Evolutionary conservation across 306 rosid species (phyloP), one percentile per base, ranked within the genome.

Genomic region (Luffa aegyptiaca): DNA sequence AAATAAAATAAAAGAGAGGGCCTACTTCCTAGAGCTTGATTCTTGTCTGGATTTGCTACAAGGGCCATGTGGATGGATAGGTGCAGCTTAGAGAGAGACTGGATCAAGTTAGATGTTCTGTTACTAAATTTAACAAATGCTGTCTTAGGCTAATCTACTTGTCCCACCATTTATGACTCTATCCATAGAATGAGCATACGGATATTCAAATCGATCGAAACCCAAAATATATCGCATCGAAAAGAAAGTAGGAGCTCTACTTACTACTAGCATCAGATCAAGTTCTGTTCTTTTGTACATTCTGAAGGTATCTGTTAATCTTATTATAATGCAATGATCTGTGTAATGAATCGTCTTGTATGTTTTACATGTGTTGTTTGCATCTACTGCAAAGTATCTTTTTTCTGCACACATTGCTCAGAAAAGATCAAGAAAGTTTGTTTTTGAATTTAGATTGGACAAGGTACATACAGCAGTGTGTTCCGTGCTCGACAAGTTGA

Each of bases 381-480:
- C 21, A 14, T 65, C 6, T 14, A 17, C 36, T 44, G 36, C 26
- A 9, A 3, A 10, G 59, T 10, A 13, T n/a, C 52, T 57, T 56
- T 56, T n/a, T 36, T 31, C 55, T 46, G 5, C n/a, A 57, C 72
- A 10, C 58, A 66, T 42, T 17, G 35, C 75, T 16, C 12, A n/a
- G 44, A 46, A 20, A n/a, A 39, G 13, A n/a, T 18, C 14, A 37
- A 18, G 8, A 20, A 6, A 33, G 51, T 56, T 48, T 73, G 62
- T 81, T 8, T 36, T 17, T 76, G 48, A 69, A 3, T 81, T 26
- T 80, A 95, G 99, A 91, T 96, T 80, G 99, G 99, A 65, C 99
- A 96, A 90, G 99, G 99, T 61, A 96, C 99, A 36, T 96, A 96
- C 83, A 96, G 99, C 88, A 93, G 98, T 78, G 99, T 96, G 59